A percentile compares a stretch with the other conserved stretches of the same genome.
phyloP scores from a whole-genome alignment of 2,329 filamentous ascomycete species.

The Didymella exigua region DNA sequence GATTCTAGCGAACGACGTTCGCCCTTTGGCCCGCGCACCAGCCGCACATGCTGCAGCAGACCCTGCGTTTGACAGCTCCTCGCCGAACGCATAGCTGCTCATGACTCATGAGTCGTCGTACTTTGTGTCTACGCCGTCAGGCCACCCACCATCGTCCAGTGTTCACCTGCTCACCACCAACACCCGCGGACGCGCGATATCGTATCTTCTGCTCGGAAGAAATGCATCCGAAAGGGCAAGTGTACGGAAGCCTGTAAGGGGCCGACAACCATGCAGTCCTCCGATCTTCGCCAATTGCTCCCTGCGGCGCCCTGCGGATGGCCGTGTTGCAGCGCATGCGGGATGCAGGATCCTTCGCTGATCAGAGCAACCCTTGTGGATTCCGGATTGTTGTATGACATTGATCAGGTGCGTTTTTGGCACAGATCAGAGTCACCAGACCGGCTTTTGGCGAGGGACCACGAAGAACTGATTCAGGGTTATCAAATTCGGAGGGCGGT shows the following conservation, averaged over 20 bases:
- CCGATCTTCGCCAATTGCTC: constrained; percentile 3
- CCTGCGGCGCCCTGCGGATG: neutral
- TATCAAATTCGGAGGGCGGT: neutral
- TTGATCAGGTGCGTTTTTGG: neutral
- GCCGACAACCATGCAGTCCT: neutral
- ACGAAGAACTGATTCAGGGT: neutral
- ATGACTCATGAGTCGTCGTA: too few species aligned
- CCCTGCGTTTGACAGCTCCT: constrained; percentile 9
- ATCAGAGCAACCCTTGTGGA: constrained; percentile 7
- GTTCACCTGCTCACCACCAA: neutral
- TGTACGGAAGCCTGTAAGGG: neutral
- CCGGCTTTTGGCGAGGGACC: constrained; percentile 1
- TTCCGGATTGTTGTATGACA: constrained; percentile 3
- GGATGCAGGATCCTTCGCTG: constrained; percentile 4
- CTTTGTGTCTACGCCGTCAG: neutral
- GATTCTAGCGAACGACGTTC: constrained; percentile 19
- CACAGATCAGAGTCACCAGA: neutral
- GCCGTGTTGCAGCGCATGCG: neutral
- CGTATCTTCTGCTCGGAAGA: neutral
- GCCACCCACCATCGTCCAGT: neutral
- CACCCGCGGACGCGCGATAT: neutral
- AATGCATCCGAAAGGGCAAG: neutral
- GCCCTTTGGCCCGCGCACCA: constrained; percentile 6
- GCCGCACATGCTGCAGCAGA: neutral
- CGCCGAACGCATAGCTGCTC: too few species aligned